Base-by-base conservation (phyloP, 129 eudicot species). In the Calendula officinalis region DNA sequence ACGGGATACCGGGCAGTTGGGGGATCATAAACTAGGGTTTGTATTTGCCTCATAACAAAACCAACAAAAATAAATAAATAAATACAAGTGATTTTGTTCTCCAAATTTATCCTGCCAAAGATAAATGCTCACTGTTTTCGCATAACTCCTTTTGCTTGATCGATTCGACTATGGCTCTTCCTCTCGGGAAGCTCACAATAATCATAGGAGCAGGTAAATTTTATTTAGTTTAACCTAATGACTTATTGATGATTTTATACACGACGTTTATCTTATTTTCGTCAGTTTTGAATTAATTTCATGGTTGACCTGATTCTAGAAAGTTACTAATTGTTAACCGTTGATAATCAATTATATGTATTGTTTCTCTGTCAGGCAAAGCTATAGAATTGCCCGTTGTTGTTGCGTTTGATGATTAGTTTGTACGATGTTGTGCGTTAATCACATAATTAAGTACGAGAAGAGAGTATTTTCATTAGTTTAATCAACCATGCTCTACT, bases 181-280 rank as follows among this genome's bases (percentile, higher is more conserved):
- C 94, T 68, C 72, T 91, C 8, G 97, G 84, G 51, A 87, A 91
- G 82, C 78, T 91, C 42, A 75, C 82, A 5, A 51, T 91, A 69
- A 50, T 91, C 66, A 77, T 87, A 34, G 97, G 97, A 61, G 97
- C 97, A 72, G 97, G 97, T 87, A 16, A 6, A 42, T 42, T 59
- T 42, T 27, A 8, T 51, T 41, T 14, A 12, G 8, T 27, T 44
- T 13, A 51, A 7, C 4, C 35, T 50, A 35, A 16, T 14, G n/a
- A 17, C 27, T 37, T 10, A 5, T 63, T 37, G 46, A 65, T 65
- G 70, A 13, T 9, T 46, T 6, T 40, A 2, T 60, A 10, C 42
- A 5, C 11, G 16, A 8, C 50, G 37, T 51, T 63, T 14, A 5
- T 43, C n/a, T 64, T 42, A 40, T 7, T 40, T 40, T 40, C 8